These are phyloP conservation scores for Globisporangium echinulatum DNA, from an alignment of 352 stramenopile genomes.

Conservation along the genomic window DNA sequence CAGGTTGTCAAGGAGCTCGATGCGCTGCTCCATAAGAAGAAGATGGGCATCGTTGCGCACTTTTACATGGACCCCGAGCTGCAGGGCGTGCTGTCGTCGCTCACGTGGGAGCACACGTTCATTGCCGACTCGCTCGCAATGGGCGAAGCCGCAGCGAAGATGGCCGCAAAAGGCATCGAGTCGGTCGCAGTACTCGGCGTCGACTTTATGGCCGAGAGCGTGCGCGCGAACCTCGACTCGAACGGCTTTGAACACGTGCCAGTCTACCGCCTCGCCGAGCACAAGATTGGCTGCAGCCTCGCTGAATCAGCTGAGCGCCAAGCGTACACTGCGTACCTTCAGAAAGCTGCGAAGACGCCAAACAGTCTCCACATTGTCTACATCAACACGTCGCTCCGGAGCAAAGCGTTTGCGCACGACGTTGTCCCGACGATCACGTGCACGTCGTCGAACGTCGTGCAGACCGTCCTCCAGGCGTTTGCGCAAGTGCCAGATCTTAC, in stretches of 20 bases:
- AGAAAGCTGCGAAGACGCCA: slow-evolving; percentile 80
- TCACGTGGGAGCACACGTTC: slow-evolving; percentile 88
- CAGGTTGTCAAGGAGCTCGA: slow-evolving; percentile 86
- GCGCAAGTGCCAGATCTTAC: slow-evolving; percentile 88
- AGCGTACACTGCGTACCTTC: slow-evolving; percentile 91
- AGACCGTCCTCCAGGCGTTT: slow-evolving; percentile 94
- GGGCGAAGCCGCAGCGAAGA: slow-evolving; percentile 94
- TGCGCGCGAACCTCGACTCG: slow-evolving; percentile 90
- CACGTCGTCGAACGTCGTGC: slow-evolving; percentile 94
- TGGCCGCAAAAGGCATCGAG: slow-evolving; percentile 87
- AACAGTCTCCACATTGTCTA: slow-evolving; percentile 96
- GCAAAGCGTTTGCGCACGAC: slow-evolving; percentile 92
- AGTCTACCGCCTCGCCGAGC: slow-evolving; percentile 91
- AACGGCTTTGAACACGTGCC: slow-evolving; percentile 90
- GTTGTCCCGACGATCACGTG: slow-evolving; percentile 96
- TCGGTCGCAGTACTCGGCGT: slow-evolving; percentile 94
- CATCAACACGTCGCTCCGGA: slow-evolving; percentile 97
- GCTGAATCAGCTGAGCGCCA: slow-evolving; percentile 92
- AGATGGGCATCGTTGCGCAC: slow-evolving; percentile 95
- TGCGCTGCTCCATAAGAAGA: slow-evolving; percentile 82
- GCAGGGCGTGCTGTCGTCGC: slow-evolving; percentile 81
- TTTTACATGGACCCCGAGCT: slow-evolving; percentile 99
- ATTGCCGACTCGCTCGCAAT: slow-evolving; percentile 97
- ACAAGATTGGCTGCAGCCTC: slow-evolving; percentile 93
- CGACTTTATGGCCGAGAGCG: slow-evolving; percentile 97